These are phyloP conservation scores for Calonectria fujianensis DNA, from an alignment of 2,329 filamentous ascomycete species.

Conservation along the genomic window DNA sequence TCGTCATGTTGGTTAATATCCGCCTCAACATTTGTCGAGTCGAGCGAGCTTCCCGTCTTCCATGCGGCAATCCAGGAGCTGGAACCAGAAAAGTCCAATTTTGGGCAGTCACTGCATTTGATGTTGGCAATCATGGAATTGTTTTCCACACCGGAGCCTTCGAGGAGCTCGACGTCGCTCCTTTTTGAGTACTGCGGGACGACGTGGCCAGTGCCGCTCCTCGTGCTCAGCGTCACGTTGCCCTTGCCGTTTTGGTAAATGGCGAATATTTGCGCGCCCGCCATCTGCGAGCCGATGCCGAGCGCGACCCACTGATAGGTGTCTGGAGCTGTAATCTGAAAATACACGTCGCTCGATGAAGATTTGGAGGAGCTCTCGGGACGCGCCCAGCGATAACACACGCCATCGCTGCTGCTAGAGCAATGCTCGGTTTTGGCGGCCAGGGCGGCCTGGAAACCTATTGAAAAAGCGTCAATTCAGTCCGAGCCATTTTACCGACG, in stretches of 20 bases:
- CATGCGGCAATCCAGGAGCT: slow-evolving; percentile 74
- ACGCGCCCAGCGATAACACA: slow-evolving; percentile 75
- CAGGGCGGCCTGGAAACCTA: background rate
- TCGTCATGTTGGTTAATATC: slow-evolving; percentile 68
- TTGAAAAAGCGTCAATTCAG: background rate
- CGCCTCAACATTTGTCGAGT: slow-evolving; percentile 63
- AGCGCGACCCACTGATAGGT: slow-evolving; percentile 74
- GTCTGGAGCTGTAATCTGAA: slow-evolving; percentile 75
- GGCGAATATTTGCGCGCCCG: slow-evolving; percentile 76
- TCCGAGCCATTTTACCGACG: background rate
- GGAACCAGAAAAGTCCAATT: slow-evolving; percentile 64
- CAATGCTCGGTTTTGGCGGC: slow-evolving; percentile 57
- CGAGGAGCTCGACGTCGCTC: slow-evolving; percentile 71
- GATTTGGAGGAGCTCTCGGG: slow-evolving; percentile 68
- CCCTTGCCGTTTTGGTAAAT: slow-evolving; percentile 75
- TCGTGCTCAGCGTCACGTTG: slow-evolving; percentile 78
- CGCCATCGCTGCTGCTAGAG: slow-evolving; percentile 57
- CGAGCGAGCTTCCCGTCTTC: slow-evolving; percentile 67
- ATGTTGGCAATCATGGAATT: slow-evolving; percentile 77
- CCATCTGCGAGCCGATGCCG: slow-evolving; percentile 74
- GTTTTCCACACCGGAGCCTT: slow-evolving; percentile 73
- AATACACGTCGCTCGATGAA: slow-evolving; percentile 74
- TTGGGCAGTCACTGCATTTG: slow-evolving; percentile 70
- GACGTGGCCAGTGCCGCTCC: slow-evolving; percentile 67
- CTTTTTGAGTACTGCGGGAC: slow-evolving; percentile 68